These are phyloP conservation scores for Xerocomus alliaceus DNA, from an alignment of 1,284 basidiomycete species.

Conservation along the genomic window DNA sequence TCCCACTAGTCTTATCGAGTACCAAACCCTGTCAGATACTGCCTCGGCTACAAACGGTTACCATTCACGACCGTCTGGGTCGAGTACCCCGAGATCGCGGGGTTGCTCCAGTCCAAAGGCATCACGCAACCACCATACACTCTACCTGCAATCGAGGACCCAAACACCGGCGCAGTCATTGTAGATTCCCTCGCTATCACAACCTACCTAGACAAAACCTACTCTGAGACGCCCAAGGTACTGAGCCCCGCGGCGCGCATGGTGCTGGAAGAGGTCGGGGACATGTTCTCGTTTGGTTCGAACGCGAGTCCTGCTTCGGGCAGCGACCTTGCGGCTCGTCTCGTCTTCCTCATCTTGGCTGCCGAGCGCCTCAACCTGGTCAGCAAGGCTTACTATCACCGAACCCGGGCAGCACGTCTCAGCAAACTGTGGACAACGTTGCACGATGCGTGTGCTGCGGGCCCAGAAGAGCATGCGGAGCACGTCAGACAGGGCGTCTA, in stretches of 20 bases:
- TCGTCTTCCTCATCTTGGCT: slow-evolving; percentile 25
- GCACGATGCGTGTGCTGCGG: background rate
- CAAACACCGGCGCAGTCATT: slow-evolving; percentile 38
- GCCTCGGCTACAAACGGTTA: slow-evolving; percentile 50
- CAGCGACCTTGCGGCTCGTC: background rate
- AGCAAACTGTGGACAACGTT: slow-evolving; percentile 30
- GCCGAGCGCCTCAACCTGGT: slow-evolving; percentile 28
- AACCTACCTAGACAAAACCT: slow-evolving; percentile 52
- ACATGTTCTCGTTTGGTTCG: slow-evolving; percentile 14
- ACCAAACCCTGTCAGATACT: slow-evolving; percentile 41
- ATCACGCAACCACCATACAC: slow-evolving; percentile 42
- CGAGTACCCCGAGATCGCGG: slow-evolving; percentile 49
- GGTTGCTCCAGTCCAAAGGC: slow-evolving; percentile 41
- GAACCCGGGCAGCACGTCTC: slow-evolving; percentile 13
- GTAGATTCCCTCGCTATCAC: slow-evolving; percentile 48
- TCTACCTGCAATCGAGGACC: slow-evolving; percentile 45
- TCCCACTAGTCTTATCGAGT: slow-evolving; percentile 1
- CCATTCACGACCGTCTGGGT: slow-evolving; percentile 50
- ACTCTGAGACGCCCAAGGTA: slow-evolving; percentile 45
- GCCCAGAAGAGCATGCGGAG: slow-evolving; percentile 13
- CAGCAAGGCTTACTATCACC: slow-evolving; percentile 30
- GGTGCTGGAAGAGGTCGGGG: background rate
- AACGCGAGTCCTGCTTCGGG: background rate
- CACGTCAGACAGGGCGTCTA: slow-evolving; percentile 18
- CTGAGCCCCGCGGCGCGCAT: background rate